Base-by-base conservation (phyloP, 2,329 filamentous ascomycete species). In the Aspergillus pseudoviridinutans region DNA sequence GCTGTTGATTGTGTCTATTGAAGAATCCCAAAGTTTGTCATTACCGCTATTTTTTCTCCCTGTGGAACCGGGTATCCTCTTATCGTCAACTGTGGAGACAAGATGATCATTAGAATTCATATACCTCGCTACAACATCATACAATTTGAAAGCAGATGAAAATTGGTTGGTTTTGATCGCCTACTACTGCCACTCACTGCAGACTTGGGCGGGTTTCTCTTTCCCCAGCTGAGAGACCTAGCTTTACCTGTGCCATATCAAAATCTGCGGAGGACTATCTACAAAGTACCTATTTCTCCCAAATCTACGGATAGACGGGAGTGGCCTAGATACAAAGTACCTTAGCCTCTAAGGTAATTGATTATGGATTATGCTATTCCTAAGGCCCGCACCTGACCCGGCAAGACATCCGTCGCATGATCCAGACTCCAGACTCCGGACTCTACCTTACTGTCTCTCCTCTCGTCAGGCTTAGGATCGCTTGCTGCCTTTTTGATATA, bases 341-440 rank as follows among this genome's bases (percentile, higher is more conserved):
- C 10, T 24, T 27, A 12, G 44, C n/a, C 42, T 44, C 20, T 46
- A 46, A 4, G 42, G 17, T 24, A 46, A 46, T 20, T 24, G 17
- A 20, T 20, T 46, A 14, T 9, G n/a, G n/a, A 46, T 20, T 46
- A 20, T 46, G 9, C n/a, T 22, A 20, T 46, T 22, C 7, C 4
- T 46, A 20, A 24, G n/a, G 20, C n/a, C 51, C 38, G 50, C 58
- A 60, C 56, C 53, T 60, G 58, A 60, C 58, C 52, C 38, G 25
- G 8, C 50, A 35, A 41, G 32, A 51, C 38, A 41, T 49, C n/a
- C 47, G 25, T 25, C 57, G 57, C 57, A 61, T 59, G 59, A 61
- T 59, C 46, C 28, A 52, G 50, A 54, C 46, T 54, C 32, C 44
- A 35, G 29, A 28, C 42, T 32, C 28, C 44, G 14, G 46, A 24